Percentiles rank a stretch among this genome's conserved stretches.
Evolutionary conservation across 495 filamentous ascomycete species (phyloP).

Genomic region (Aspergillus asperescens): DNA sequence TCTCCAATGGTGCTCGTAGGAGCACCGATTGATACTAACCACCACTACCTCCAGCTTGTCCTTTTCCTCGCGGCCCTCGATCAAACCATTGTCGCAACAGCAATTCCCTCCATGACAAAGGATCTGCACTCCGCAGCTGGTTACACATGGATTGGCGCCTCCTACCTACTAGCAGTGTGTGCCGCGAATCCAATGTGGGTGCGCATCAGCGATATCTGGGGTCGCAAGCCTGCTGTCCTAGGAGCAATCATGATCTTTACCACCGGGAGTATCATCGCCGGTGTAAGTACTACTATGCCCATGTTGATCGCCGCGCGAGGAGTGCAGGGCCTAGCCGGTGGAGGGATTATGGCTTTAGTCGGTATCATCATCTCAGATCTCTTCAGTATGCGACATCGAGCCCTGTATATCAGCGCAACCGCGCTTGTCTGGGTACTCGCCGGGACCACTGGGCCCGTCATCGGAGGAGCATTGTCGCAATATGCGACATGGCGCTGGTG

Average conservation of each 20-base stretch:
- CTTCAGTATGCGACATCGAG: conserved; percentile 53
- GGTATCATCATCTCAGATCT: conserved; percentile 69
- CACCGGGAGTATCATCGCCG: conserved; percentile 58
- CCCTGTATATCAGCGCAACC: conserved; percentile 45
- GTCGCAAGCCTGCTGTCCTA: conserved; percentile 66
- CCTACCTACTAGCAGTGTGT: conserved; percentile 35
- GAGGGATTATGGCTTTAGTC: conserved; percentile 64
- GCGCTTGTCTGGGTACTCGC: conserved; percentile 61
- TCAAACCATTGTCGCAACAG: conserved; percentile 50
- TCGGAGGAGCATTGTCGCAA: conserved; percentile 61
- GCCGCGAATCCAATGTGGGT: conserved; percentile 47
- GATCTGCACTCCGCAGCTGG: conserved; percentile 41
- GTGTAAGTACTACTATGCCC: conserved; percentile 51
- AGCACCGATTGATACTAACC: no score
- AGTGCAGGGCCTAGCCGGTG: conserved; percentile 66
- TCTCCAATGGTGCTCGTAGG: no score
- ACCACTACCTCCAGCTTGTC: not conserved
- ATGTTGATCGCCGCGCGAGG: conserved; percentile 65
- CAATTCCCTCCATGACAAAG: conserved; percentile 44
- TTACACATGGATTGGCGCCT: conserved; percentile 51
- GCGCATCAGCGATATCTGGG: conserved; percentile 69
- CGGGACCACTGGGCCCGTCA: conserved; percentile 55
- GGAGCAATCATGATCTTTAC: conserved; percentile 60
- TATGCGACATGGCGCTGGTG: conserved; percentile 45
- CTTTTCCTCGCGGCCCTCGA: conserved; percentile 50